Evolutionary conservation across 179 eudicot species (phyloP), one percentile per base, ranked within the genome.

Genomic region (Beta corolliflora): DNA sequence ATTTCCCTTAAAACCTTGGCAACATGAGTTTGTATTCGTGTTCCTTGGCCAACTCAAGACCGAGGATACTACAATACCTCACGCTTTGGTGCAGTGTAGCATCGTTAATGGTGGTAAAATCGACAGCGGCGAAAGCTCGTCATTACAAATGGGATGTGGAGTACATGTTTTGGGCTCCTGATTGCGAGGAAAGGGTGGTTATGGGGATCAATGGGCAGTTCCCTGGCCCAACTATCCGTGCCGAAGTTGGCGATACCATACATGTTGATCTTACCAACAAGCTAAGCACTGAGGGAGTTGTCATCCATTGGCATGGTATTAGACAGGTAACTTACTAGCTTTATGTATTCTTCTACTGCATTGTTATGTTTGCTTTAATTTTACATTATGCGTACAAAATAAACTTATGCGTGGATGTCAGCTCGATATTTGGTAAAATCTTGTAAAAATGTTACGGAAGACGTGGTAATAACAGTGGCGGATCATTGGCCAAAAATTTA

Each of bases 291-390:
- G 98, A 95, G 59, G 98, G 98, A 10, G 91, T 91, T 78, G 98
- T 93, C 52, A 93, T 95, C 46, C 98, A 95, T 81, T 95, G 98
- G 98, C 98, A 95, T 86, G 98, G 98, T 4, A 95, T 95, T 75
- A 81, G 94, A 86, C 98, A 94, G 95, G 98, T 91, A 23, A 2
- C 5, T n/a, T 72, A 5, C 9, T 4, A 48, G 9, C 14, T 46
- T 18, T 9, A 14, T 36, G 1, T 18, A 16, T 12, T 41, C 1
- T 16, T 18, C 45, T 7, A 15, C 3, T 53, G 5, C n/a, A 21
- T 11, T 4, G 7, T 16, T 9, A 53, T 18, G 76, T 25, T 21
- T 11, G 15, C 11, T 9, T 55, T 55, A 19, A 55, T 11, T 55
- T 55, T 48, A 48, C 52, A 48, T 48, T 48, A 48, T 48, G 52